phyloP scores from a whole-genome alignment of 2,329 filamentous ascomycete species.

The Fusarium sororula region DNA sequence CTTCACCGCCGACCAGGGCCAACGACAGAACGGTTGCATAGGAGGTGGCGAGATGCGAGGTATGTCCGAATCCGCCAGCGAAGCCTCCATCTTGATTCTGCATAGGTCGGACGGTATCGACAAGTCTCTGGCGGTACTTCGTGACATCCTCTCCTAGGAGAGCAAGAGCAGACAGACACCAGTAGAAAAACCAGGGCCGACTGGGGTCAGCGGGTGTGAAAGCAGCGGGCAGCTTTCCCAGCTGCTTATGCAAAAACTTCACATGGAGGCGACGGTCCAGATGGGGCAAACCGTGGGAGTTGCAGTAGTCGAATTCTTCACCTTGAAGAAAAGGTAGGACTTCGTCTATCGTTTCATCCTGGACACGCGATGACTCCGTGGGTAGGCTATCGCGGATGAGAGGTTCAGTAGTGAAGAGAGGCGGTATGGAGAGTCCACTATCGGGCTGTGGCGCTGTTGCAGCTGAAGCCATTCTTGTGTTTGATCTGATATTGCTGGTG shows the following conservation, averaged over 20 bases:
- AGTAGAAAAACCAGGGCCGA: conserved; percentile 94
- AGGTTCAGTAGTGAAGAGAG: conserved; percentile 66
- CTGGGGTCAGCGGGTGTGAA: conserved; percentile 85
- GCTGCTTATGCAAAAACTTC: conserved; percentile 67
- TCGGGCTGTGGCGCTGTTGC: conserved; percentile 14
- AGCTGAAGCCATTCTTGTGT: conserved; percentile 24
- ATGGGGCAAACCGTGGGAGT: conserved; percentile 76
- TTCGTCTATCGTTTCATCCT: conserved; percentile 73
- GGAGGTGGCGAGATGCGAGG: conserved; percentile 86
- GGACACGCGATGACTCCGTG: conserved; percentile 74
- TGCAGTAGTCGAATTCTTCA: conserved; percentile 64
- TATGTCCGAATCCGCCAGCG: conserved; percentile 91
- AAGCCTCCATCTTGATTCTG: conserved; percentile 89
- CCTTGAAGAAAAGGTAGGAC: conserved; percentile 75
- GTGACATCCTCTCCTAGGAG: conserved; percentile 79
- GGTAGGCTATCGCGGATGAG: conserved; percentile 71
- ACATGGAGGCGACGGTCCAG: conserved; percentile 73
- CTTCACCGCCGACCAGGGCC: conserved; percentile 78
- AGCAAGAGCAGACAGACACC: conserved; percentile 80
- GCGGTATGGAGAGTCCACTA: conserved; percentile 53
- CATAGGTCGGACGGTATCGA: conserved; percentile 79
- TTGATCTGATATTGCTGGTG: conserved; percentile 13
- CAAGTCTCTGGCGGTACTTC: conserved; percentile 73
- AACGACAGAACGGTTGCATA: conserved; percentile 87
- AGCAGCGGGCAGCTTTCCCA: conserved; percentile 70